Conservation (phyloP, 768 basidiomycete genomes). For the Xerocomellus intermedius region DNA sequence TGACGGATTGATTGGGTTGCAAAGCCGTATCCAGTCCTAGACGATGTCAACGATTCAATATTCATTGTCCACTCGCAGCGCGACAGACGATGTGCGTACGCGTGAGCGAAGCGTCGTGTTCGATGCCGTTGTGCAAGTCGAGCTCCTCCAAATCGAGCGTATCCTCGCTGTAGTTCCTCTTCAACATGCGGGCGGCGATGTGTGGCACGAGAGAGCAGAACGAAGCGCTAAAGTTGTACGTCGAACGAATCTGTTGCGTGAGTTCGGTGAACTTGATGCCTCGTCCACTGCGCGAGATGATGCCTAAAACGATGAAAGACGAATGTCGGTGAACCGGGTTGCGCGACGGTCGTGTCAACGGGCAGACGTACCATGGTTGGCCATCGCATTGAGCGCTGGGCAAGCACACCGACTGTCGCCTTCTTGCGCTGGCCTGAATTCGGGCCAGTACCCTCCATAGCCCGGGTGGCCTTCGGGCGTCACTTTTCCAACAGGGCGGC, state of each 20-base stretch:
- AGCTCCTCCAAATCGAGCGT: conserved; percentile 66
- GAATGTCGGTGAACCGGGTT: neutral
- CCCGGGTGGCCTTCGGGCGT: conserved; percentile 56
- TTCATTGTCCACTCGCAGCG: neutral
- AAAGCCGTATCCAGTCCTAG: conserved; percentile 54
- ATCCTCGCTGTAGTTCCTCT: conserved; percentile 53
- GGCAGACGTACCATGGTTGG: conserved; percentile 69
- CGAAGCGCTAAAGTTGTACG: conserved; percentile 68
- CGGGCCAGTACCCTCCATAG: conserved; percentile 68
- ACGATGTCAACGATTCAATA: neutral
- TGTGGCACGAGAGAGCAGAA: conserved; percentile 70
- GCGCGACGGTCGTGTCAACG: too few species aligned
- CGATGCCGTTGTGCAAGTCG: conserved; percentile 64
- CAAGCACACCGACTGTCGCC: conserved; percentile 73
- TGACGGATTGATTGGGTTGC: conserved; percentile 51
- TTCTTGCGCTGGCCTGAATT: conserved; percentile 53
- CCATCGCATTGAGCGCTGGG: conserved; percentile 76
- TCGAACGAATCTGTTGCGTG: conserved; percentile 41
- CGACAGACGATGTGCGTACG: conserved; percentile 20
- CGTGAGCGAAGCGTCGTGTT: conserved; percentile 35
- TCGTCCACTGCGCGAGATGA: conserved; percentile 62
- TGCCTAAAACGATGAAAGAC: conserved; percentile 21
- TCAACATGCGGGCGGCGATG: conserved; percentile 55
- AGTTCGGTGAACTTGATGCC: conserved; percentile 62
- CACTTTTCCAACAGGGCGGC: conserved; percentile 46